Evolutionary conservation across 2,329 filamentous ascomycete genomes (phyloP).

Genomic region (Lasiodiplodia gonubiensis): DNA sequence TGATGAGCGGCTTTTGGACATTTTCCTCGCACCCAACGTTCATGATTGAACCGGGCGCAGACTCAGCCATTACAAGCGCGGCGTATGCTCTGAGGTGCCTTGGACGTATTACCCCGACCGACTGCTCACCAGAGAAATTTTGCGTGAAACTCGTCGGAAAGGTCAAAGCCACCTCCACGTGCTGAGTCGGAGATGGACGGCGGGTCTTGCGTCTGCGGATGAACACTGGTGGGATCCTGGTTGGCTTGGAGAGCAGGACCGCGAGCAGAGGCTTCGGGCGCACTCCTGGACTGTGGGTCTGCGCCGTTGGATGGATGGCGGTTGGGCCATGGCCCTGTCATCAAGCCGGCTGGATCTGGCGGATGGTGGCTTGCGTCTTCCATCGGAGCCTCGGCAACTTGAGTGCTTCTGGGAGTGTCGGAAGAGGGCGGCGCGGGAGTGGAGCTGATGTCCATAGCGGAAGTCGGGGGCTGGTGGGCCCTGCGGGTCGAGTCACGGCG

Average conservation of each 20-base stretch:
- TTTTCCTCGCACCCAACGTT: not conserved
- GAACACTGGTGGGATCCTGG: not conserved
- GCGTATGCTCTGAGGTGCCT: not conserved
- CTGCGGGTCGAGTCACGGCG: slow-evolving; percentile 5
- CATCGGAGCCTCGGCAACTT: slow-evolving; percentile 12
- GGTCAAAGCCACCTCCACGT: slow-evolving; percentile 12
- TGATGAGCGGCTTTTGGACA: slow-evolving; percentile 1
- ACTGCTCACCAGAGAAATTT: slow-evolving; percentile 25
- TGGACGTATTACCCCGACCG: not conserved
- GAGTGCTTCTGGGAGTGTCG: slow-evolving; percentile 3
- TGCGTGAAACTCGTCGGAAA: slow-evolving; percentile 23
- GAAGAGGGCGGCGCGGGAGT: not conserved
- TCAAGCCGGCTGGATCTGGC: slow-evolving; percentile 5
- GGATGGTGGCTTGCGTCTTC: not conserved
- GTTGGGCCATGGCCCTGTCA: slow-evolving; percentile 1
- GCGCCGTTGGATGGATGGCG: not conserved
- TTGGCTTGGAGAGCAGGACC: not conserved
- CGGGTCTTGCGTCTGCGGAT: not conserved
- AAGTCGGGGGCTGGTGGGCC: not conserved
- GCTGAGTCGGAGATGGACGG: not conserved
- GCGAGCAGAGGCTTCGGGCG: not conserved
- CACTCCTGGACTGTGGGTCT: slow-evolving; percentile 4
- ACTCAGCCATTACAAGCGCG: not conserved
- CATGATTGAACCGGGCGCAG: not conserved
- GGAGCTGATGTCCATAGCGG: slow-evolving; percentile 1